A percentile compares a stretch with the other conserved stretches of the same genome.
phyloP scores from a whole-genome alignment of 352 stramenopile species.

The Peronospora farinosa region DNA sequence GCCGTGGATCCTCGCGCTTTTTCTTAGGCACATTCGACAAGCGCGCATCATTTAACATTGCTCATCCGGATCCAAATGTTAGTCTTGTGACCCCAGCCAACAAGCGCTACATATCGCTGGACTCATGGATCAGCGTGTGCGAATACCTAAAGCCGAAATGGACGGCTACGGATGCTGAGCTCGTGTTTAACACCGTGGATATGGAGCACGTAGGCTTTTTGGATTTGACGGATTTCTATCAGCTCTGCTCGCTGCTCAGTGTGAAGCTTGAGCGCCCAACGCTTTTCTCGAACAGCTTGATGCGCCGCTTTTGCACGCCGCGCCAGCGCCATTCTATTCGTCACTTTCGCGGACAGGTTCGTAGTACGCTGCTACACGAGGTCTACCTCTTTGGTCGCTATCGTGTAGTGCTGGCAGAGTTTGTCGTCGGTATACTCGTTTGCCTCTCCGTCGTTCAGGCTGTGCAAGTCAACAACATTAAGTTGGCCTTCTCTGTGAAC shows the following conservation, averaged over 20 bases:
- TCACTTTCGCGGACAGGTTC: constrained; percentile 42
- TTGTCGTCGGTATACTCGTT: constrained; percentile 69
- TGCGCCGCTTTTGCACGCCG: constrained; percentile 41
- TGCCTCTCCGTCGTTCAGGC: constrained; percentile 73
- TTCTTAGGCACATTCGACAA: constrained; percentile 40
- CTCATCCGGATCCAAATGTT: constrained; percentile 18
- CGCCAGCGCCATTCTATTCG: constrained; percentile 45
- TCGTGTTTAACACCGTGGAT: constrained; percentile 79
- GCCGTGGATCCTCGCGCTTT: constrained; percentile 59
- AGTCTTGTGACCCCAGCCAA: constrained; percentile 41
- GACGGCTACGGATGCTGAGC: constrained; percentile 58
- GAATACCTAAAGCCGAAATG: constrained; percentile 71
- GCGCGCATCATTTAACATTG: constrained; percentile 39
- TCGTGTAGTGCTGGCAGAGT: constrained; percentile 62
- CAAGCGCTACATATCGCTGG: constrained; percentile 52
- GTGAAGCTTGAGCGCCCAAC: constrained; percentile 55
- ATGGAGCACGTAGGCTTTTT: constrained; percentile 56
- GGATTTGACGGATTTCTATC: constrained; percentile 65
- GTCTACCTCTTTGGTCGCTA: constrained; percentile 56
- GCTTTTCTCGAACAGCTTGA: constrained; percentile 37
- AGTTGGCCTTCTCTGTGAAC: constrained; percentile 69
- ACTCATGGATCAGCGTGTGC: constrained; percentile 67
- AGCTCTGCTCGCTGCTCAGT: constrained; percentile 71
- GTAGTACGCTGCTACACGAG: constrained; percentile 55
- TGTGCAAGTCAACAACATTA: constrained; percentile 80